Evolutionary conservation across 257 asterid species (phyloP).

Genomic region (Scutellaria galericulata): DNA sequence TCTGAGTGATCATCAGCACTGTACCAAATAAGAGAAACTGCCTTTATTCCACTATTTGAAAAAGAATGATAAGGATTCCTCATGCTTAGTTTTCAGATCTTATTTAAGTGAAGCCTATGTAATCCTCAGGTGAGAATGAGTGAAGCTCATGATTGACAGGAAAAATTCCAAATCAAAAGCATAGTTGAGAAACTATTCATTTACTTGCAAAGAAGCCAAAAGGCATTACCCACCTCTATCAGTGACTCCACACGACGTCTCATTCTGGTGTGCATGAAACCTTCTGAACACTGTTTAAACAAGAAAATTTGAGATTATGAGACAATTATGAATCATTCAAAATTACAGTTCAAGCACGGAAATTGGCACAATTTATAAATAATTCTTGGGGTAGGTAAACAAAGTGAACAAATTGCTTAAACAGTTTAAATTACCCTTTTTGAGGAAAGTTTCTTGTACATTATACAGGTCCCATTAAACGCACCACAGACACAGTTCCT

Average conservation of each 20-base stretch:
- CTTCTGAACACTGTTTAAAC: conserved; percentile 81
- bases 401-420: neutral
- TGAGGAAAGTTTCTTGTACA: neutral
- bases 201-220: conserved; percentile 21
- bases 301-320: conserved; percentile 29
- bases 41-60: neutral
- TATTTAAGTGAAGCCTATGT: neutral
- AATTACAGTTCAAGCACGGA: conserved; percentile 26
- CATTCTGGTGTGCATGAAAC: conserved; percentile 99
- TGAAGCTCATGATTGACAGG: conserved; percentile 12
- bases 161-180: neutral
- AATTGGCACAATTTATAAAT: neutral
- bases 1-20: neutral
- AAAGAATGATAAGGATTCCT: neutral
- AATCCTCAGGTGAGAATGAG: neutral
- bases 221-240: conserved; percentile 65
- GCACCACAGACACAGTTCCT: too few relatives aligned
- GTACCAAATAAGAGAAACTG: neutral
- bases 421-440: neutral
- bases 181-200: neutral
- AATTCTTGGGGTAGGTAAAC: neutral
- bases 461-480: too few relatives aligned
- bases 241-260: conserved; percentile 91
- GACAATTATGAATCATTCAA: conserved; percentile 17
- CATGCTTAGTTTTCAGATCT: conserved; percentile 3